phyloP scores from a whole-genome alignment of 495 filamentous ascomycete species.

The Lophiostoma macrostomum region DNA sequence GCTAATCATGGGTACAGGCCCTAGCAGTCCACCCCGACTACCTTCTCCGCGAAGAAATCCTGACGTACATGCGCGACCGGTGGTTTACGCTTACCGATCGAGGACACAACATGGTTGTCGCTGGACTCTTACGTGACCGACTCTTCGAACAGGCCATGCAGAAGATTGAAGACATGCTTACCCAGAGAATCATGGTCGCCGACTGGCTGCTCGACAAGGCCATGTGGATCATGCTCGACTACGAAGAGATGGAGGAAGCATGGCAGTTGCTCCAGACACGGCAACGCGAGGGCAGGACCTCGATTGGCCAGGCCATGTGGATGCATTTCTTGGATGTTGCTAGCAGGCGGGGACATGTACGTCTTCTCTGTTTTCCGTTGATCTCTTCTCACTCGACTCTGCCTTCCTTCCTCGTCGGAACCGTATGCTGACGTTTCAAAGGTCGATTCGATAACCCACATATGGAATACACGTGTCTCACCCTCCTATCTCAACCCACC shows the following conservation, averaged over 20 bases:
- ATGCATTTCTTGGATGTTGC: conserved; percentile 68
- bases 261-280: conserved; percentile 35
- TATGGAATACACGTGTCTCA: conserved; percentile 61
- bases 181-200: conserved; percentile 53
- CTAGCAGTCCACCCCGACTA: conserved; percentile 86
- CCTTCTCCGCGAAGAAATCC: conserved; percentile 64
- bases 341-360: conserved; percentile 50
- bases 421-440: conserved; percentile 2
- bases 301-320: conserved; percentile 56
- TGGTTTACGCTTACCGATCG: conserved; percentile 65
- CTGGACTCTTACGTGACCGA: conserved; percentile 73
- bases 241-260: conserved; percentile 73
- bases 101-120: conserved; percentile 64
- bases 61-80: conserved; percentile 65
- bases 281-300: not conserved
- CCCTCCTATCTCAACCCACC: conserved; percentile 62
- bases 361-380: too few relatives aligned
- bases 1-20: conserved; percentile 46
- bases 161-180: conserved; percentile 63
- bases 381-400: too few relatives aligned
- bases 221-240: conserved; percentile 64
- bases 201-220: conserved; percentile 74
- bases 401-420: not conserved
- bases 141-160: conserved; percentile 80
- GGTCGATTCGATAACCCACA: conserved; percentile 46